These are phyloP conservation scores for Pholiota microspora DNA, from an alignment of 768 basidiomycete genomes.

Conservation along the genomic window DNA sequence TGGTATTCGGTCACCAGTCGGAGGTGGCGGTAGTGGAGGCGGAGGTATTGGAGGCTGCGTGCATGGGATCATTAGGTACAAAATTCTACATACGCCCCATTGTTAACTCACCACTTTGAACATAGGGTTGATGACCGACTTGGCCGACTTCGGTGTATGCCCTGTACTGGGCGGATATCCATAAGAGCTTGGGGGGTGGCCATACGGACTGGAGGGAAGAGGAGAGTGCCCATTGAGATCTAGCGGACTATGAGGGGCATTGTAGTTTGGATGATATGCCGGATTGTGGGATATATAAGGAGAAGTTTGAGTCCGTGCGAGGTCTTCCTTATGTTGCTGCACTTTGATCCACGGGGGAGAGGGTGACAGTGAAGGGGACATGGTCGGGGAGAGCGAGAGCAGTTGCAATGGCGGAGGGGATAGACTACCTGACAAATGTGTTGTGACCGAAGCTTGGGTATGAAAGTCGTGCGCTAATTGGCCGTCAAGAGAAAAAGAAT, in stretches of 20 bases:
- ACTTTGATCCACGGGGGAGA: conserved; percentile 55
- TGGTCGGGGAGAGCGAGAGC: conserved; percentile 68
- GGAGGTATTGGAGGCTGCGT: conserved; percentile 57
- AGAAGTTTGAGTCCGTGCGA: conserved; percentile 36
- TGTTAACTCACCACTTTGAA: conserved; percentile 83
- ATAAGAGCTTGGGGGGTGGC: conserved; percentile 38
- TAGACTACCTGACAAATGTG: conserved; percentile 57
- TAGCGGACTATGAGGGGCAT: conserved; percentile 42
- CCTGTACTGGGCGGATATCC: conserved; percentile 48
- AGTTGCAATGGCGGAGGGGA: conserved; percentile 78
- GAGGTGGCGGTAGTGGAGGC: conserved; percentile 45
- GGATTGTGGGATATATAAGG: conserved; percentile 36
- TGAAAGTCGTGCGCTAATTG: conserved; percentile 76
- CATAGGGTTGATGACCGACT: conserved; percentile 79
- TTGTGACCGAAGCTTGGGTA: conserved; percentile 66
- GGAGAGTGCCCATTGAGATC: conserved; percentile 51
- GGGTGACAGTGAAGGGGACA: conserved; percentile 45
- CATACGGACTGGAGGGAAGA: conserved; percentile 42
- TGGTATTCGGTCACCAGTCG: conserved; percentile 26
- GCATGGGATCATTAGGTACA: conserved; percentile 32
- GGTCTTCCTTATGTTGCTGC: conserved; percentile 36
- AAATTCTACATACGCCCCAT: conserved; percentile 36
- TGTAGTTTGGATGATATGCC: conserved; percentile 34
- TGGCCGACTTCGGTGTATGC: conserved; percentile 64
- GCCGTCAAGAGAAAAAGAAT: conserved; percentile 74